A percentile compares a stretch with the other conserved stretches of the same genome.
phyloP scores from a whole-genome alignment of 164 flowering plant species.

The Nelumbo lutea region DNA sequence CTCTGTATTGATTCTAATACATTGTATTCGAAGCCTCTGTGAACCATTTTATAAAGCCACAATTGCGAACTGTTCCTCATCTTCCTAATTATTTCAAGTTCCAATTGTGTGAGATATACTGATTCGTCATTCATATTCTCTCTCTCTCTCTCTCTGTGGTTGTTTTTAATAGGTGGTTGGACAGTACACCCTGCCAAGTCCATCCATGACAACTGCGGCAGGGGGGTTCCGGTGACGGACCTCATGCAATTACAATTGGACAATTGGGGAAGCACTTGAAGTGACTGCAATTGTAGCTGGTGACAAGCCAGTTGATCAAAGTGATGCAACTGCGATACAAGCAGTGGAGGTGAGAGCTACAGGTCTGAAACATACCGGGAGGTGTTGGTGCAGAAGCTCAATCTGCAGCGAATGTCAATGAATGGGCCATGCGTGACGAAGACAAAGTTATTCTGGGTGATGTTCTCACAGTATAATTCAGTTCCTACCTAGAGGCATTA shows the following conservation, averaged over 20 bases:
- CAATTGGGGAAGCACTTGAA: conserved; percentile 14
- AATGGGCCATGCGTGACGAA: conserved; percentile 9
- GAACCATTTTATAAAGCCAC: too few species aligned
- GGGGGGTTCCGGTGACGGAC: neutral
- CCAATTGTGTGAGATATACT: too few species aligned
- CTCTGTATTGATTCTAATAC: too few species aligned
- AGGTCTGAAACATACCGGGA: conserved; percentile 30
- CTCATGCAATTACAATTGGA: neutral
- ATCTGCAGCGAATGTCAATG: conserved; percentile 34
- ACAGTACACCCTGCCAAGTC: too few species aligned
- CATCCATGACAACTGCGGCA: neutral
- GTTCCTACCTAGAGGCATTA: too few species aligned
- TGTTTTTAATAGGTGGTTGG: too few species aligned
- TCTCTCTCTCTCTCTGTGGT: too few species aligned
- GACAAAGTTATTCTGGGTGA: conserved; percentile 33
- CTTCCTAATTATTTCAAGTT: too few species aligned
- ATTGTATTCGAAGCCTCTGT: too few species aligned
- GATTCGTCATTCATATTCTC: neutral
- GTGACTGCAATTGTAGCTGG: conserved; percentile 32
- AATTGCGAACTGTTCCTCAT: too few species aligned
- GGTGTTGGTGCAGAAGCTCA: conserved; percentile 16
- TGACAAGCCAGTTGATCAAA: conserved; percentile 13
- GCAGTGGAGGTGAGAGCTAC: conserved; percentile 48
- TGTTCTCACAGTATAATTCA: conserved; percentile 25
- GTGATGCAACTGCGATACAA: conserved; percentile 34